A percentile compares a stretch with the other conserved stretches of the same genome.
These are phyloP conservation scores for Candida nanaspora DNA, from an alignment of 805 yeast genomes.

Conservation along the genomic window DNA sequence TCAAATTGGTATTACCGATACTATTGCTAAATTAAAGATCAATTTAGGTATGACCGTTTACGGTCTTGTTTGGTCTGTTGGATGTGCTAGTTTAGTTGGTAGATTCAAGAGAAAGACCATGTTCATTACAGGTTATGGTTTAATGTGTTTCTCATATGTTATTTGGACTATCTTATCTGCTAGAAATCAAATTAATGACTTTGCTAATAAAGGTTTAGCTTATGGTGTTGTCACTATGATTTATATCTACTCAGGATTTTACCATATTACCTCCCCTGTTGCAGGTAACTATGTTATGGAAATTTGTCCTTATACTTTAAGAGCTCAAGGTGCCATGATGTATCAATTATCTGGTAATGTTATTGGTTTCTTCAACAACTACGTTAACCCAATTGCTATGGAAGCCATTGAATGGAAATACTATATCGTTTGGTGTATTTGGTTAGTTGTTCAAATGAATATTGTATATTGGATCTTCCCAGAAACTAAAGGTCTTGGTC, in stretches of 20 bases:
- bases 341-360: conserved; percentile 1
- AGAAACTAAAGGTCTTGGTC: conserved; percentile 26
- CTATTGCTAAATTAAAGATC: conserved; percentile 37
- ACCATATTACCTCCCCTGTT: conserved; percentile 1
- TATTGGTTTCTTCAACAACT: conserved; percentile 18
- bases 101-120: conserved; percentile 28
- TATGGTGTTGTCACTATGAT: conserved; percentile 48
- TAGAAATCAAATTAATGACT: conserved; percentile 30
- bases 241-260: conserved; percentile 24
- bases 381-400: conserved; percentile 29
- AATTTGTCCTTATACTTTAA: conserved; percentile 23
- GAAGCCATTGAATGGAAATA: conserved; percentile 29
- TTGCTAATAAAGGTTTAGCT: conserved; percentile 31
- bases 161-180: conserved; percentile 43
- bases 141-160: conserved; percentile 31
- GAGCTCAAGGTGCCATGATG: conserved; percentile 19
- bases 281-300: conserved; percentile 30
- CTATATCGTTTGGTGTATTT: conserved; percentile 22
- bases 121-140: conserved; percentile 26
- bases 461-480: conserved; percentile 1
- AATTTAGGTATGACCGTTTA: conserved; percentile 43
- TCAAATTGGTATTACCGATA: conserved; percentile 45
- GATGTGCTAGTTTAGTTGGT: conserved; percentile 23
- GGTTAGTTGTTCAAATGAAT: conserved; percentile 1
- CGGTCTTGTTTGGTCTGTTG: conserved; percentile 29